phyloP scores from a whole-genome alignment of 2,329 filamentous ascomycete species.

The Triangularia setosa region DNA sequence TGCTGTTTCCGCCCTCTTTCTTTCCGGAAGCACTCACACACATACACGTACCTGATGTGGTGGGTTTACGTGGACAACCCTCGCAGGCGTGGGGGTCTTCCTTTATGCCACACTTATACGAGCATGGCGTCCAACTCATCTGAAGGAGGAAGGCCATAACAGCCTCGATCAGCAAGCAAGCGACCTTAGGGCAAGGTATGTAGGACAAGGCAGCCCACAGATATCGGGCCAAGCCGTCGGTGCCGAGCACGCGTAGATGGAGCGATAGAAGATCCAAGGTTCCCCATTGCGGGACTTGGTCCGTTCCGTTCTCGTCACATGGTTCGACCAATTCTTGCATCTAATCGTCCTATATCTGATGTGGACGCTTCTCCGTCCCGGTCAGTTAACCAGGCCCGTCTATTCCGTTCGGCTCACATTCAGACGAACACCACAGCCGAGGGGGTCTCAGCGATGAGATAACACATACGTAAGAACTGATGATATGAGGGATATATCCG shows the following conservation, averaged over 20 bases:
- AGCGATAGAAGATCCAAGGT: background rate
- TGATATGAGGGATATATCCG: background rate
- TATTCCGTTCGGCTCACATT: background rate
- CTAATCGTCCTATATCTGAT: background rate
- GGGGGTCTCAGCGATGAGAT: background rate
- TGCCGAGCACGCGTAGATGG: background rate
- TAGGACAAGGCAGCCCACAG: background rate
- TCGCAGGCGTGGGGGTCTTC: background rate
- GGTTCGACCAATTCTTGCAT: background rate
- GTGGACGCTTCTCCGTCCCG: background rate
- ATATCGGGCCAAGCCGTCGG: slow-evolving; percentile 6
- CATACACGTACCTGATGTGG: slow-evolving; percentile 10
- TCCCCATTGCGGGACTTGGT: background rate
- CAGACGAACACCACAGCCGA: background rate
- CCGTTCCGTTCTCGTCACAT: background rate
- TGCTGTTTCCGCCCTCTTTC: background rate
- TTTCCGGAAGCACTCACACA: background rate
- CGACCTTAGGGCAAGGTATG: background rate
- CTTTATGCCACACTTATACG: background rate
- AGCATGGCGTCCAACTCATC: background rate
- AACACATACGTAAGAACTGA: background rate
- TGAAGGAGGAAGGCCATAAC: background rate
- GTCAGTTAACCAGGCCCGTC: background rate
- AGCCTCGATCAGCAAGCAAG: background rate
- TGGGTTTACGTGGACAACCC: background rate